These are phyloP conservation scores for Xanthoconium stramineum DNA, from an alignment of 768 basidiomycete genomes.

Conservation along the genomic window DNA sequence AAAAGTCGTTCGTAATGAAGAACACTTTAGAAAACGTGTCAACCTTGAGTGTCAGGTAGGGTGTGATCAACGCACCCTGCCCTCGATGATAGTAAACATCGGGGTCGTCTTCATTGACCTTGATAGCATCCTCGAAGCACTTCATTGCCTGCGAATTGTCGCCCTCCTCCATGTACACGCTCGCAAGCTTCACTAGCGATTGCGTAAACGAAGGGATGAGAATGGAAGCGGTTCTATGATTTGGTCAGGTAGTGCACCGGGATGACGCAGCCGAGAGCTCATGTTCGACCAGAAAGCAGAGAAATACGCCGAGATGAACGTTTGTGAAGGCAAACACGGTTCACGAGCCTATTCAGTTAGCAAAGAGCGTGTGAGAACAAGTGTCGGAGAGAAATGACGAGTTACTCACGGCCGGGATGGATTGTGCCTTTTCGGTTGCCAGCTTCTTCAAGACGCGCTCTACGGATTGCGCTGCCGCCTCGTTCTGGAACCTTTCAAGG, in stretches of 20 bases:
- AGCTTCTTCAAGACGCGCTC: conserved; percentile 89
- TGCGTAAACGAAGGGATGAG: conserved; percentile 74
- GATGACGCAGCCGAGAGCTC: conserved; percentile 25
- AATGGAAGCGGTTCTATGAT: conserved; percentile 59
- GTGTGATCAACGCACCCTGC: conserved; percentile 55
- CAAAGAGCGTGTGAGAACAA: too few species aligned
- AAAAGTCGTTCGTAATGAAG: conserved; percentile 92
- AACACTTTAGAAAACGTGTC: conserved; percentile 52
- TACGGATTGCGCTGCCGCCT: conserved; percentile 70
- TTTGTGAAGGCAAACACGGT: too few species aligned
- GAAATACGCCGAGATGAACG: too few species aligned
- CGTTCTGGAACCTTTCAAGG: conserved; percentile 88
- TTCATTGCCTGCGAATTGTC: conserved; percentile 78
- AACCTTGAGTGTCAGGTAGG: background rate
- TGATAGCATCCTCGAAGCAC: too few species aligned
- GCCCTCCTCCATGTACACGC: conserved; percentile 95
- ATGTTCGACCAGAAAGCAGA: conserved; percentile 94
- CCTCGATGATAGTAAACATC: conserved; percentile 99
- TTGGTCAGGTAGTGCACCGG: background rate
- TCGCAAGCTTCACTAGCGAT: conserved; percentile 93
- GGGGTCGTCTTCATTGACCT: conserved; percentile 77
- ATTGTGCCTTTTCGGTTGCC: conserved; percentile 65
- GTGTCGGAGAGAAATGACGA: too few species aligned
- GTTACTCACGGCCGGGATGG: too few species aligned
- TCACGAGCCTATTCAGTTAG: too few species aligned